Percentiles rank a stretch among this genome's conserved stretches.
These are phyloP conservation scores for Tetradesmus obliquus DNA, from an alignment of 139 green algal genomes.

Conservation along the genomic window DNA sequence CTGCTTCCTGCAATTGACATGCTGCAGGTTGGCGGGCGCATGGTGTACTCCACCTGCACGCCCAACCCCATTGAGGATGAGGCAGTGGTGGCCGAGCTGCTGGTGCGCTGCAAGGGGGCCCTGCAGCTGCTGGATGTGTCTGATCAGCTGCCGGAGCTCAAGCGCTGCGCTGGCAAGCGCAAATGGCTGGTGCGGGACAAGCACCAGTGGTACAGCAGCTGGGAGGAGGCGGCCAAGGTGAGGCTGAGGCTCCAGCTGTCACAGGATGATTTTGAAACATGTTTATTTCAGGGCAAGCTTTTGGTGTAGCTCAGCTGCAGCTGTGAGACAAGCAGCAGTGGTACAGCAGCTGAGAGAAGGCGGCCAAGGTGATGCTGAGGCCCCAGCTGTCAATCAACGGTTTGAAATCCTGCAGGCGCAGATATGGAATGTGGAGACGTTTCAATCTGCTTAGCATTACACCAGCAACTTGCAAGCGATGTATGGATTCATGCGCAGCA, in stretches of 20 bases:
- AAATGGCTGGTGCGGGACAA: slow-evolving; percentile 71
- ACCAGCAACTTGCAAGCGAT: too few species aligned
- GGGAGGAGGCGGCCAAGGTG: slow-evolving; percentile 62
- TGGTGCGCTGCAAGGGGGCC: slow-evolving; percentile 57
- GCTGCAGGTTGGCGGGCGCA: slow-evolving; percentile 84
- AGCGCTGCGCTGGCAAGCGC: slow-evolving; percentile 77
- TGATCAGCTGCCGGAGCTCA: slow-evolving; percentile 81
- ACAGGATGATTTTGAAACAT: neutral
- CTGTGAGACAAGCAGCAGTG: slow-evolving; percentile 53
- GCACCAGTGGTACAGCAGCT: slow-evolving; percentile 69
- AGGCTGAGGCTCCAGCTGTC: neutral
- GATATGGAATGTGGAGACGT: too few species aligned
- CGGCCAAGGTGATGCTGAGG: neutral
- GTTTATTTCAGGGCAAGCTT: neutral
- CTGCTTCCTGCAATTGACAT: neutral
- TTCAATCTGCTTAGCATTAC: too few species aligned
- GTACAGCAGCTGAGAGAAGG: slow-evolving; percentile 75
- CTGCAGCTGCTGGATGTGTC: slow-evolving; percentile 92
- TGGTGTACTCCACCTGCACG: slow-evolving; percentile 99
- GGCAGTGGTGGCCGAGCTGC: slow-evolving; percentile 96
- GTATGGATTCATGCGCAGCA: too few species aligned
- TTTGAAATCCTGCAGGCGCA: neutral
- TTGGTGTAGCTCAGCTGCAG: slow-evolving; percentile 31
- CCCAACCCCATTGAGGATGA: slow-evolving; percentile 99
- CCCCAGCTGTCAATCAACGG: neutral